phyloP scores from a whole-genome alignment of 345 rosid genomes.

The Murraya paniculata region DNA sequence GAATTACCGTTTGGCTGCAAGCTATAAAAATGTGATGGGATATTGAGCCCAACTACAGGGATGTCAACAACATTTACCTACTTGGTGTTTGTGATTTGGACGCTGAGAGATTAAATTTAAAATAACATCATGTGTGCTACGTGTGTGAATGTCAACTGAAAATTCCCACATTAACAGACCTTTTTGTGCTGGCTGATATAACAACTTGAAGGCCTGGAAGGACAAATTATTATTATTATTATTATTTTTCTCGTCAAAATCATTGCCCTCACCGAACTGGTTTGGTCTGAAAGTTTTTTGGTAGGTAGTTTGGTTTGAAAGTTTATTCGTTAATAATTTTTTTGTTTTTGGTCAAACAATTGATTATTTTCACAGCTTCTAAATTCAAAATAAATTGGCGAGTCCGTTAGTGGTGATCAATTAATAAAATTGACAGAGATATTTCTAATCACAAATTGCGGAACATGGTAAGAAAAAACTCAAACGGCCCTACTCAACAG shows the following conservation, averaged over 20 bases:
- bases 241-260: neutral
- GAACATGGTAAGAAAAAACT: neutral
- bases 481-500: neutral
- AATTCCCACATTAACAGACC: neutral
- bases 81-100: neutral
- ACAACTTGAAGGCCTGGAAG: neutral
- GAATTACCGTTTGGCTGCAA: too few species aligned
- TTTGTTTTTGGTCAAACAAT: neutral
- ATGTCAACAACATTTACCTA: neutral
- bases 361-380: neutral
- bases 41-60: too few species aligned
- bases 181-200: neutral
- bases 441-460: neutral
- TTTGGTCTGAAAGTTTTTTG: neutral
- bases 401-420: neutral
- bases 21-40: too few species aligned
- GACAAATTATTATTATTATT: neutral
- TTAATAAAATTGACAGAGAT: neutral
- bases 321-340: neutral
- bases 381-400: neutral
- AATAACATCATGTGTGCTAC: neutral
- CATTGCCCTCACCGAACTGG: slow-evolving; percentile 5
- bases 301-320: neutral
- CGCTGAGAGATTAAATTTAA: neutral
- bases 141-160: slow-evolving; percentile 7